Conservation (phyloP, 495 filamentous ascomycete genomes). For the Penicillium chermesinum region DNA sequence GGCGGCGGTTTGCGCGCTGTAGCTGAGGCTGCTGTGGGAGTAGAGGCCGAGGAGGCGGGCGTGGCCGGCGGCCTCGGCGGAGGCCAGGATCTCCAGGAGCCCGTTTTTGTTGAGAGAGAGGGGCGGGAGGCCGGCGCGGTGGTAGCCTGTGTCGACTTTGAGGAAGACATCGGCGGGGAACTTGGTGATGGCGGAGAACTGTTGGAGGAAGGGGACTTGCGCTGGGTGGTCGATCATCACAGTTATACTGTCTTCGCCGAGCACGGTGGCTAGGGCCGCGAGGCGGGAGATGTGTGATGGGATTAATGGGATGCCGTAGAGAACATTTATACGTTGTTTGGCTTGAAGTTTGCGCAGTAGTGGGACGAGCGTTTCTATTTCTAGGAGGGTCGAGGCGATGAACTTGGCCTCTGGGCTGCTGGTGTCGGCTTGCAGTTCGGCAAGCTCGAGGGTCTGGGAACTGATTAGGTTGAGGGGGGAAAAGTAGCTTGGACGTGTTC, state of each 20-base stretch:
- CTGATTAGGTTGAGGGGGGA: background rate
- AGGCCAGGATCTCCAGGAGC: slow-evolving; percentile 48
- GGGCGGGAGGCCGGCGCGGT: slow-evolving; percentile 64
- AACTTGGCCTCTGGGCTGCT: slow-evolving; percentile 51
- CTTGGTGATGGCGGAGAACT: slow-evolving; percentile 32
- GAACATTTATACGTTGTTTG: slow-evolving; percentile 56
- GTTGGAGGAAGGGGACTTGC: slow-evolving; percentile 47
- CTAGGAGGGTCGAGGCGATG: slow-evolving; percentile 72
- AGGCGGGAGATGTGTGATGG: slow-evolving; percentile 58
- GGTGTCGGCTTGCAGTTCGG: slow-evolving; percentile 66
- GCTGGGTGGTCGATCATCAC: slow-evolving; percentile 69
- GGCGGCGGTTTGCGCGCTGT: slow-evolving; percentile 44
- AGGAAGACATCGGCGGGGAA: slow-evolving; percentile 56
- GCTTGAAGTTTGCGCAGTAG: slow-evolving; percentile 54
- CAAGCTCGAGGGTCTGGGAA: slow-evolving; percentile 62
- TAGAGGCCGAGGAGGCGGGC: slow-evolving; percentile 62
- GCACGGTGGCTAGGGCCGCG: slow-evolving; percentile 38
- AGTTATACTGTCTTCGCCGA: slow-evolving; percentile 51
- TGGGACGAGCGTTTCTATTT: slow-evolving; percentile 65
- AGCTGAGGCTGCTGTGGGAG: slow-evolving; percentile 74
- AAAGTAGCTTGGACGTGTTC: background rate
- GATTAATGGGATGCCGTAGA: slow-evolving; percentile 71
- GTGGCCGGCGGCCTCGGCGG: slow-evolving; percentile 27
- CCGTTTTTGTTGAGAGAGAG: slow-evolving; percentile 43
- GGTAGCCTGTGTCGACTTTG: slow-evolving; percentile 75